Evolutionary conservation across 768 basidiomycete species (phyloP).

Genomic region (Thelephora aurantiotincta): DNA sequence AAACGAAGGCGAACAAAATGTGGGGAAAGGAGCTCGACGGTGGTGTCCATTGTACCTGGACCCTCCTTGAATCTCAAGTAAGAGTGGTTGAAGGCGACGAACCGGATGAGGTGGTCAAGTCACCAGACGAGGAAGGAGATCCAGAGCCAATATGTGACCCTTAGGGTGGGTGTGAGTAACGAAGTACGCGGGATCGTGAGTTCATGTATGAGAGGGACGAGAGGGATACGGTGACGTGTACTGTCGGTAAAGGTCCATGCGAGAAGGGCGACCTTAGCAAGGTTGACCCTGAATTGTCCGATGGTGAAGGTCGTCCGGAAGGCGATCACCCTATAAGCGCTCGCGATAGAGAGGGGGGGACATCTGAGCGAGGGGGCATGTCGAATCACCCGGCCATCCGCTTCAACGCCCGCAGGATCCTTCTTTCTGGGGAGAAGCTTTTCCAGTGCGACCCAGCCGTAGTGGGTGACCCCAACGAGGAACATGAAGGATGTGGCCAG

Average conservation of each 20-base stretch:
- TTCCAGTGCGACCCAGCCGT: slow-evolving; percentile 9
- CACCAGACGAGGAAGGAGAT: slow-evolving; percentile 40
- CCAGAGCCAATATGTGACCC: slow-evolving; percentile 26
- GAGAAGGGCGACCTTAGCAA: slow-evolving; percentile 22
- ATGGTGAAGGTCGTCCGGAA: slow-evolving; percentile 19
- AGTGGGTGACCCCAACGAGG: slow-evolving; percentile 23
- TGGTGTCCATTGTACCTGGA: slow-evolving; percentile 20
- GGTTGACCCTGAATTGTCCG: slow-evolving; percentile 20
- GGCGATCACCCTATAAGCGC: slow-evolving; percentile 17
- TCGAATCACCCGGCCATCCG: too few relatives aligned
- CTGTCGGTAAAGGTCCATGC: slow-evolving; percentile 16
- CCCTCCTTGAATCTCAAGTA: slow-evolving; percentile 20
- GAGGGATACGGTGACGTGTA: slow-evolving; percentile 4
- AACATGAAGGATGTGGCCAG: slow-evolving; percentile 27
- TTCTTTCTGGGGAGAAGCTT: not conserved
- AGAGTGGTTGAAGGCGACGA: slow-evolving; percentile 27
- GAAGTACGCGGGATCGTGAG: slow-evolving; percentile 1
- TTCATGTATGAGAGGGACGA: not conserved
- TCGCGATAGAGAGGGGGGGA: slow-evolving; percentile 13
- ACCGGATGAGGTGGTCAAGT: slow-evolving; percentile 35
- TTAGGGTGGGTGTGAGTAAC: not conserved
- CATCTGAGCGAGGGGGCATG: slow-evolving; percentile 10
- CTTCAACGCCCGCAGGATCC: not conserved
- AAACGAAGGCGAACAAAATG: slow-evolving; percentile 34
- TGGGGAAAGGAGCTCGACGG: slow-evolving; percentile 28